Evolutionary conservation across 495 filamentous ascomycete genomes (phyloP).

Genomic region (Aspergillus cavernicola): DNA sequence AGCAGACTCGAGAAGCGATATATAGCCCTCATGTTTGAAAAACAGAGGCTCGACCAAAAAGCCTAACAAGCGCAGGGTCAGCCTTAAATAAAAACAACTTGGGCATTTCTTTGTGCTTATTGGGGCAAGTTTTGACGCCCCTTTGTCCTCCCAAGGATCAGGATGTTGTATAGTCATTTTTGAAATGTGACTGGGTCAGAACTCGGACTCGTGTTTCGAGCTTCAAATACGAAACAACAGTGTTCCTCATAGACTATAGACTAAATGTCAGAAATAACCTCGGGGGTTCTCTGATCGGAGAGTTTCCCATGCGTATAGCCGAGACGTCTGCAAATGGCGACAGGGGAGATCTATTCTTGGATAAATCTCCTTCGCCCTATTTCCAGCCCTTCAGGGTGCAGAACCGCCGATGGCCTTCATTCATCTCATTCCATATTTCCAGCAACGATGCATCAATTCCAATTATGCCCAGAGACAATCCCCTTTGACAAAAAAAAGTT

Average conservation of each 20-base stretch:
- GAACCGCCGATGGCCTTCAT: neutral
- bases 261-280: no score
- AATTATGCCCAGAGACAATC: neutral
- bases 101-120: neutral
- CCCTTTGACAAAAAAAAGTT: neutral
- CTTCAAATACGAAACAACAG: no score
- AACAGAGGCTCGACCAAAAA: neutral
- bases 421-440: conserved; percentile 1
- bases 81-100: neutral
- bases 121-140: no score
- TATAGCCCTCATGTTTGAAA: neutral
- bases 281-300: no score
- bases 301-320: no score
- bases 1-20: conserved; percentile 4
- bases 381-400: neutral
- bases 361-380: neutral
- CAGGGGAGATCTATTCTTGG: no score
- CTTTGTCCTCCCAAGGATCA: no score
- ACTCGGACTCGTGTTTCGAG: no score
- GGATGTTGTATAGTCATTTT: no score
- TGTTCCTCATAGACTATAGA: no score
- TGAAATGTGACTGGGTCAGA: no score
- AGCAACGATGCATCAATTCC: neutral
- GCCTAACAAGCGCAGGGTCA: neutral
- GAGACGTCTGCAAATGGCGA: no score